phyloP scores from a whole-genome alignment of 306 rosid species.

The Vigna trinervia region DNA sequence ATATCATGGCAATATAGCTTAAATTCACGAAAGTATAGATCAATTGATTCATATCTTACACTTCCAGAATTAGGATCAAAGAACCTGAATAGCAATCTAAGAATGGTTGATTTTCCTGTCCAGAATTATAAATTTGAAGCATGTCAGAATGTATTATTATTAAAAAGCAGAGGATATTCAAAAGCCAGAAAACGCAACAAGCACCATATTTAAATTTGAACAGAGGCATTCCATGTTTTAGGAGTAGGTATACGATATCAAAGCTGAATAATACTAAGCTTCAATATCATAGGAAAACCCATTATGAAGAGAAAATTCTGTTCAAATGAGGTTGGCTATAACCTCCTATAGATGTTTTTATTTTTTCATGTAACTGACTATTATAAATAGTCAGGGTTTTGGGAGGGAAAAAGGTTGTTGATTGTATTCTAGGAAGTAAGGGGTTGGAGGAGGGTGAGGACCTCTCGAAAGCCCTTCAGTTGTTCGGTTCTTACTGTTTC shows the following conservation, averaged over 20 bases:
- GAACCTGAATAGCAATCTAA: constrained; percentile 94
- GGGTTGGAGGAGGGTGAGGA: too few relatives aligned
- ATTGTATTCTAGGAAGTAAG: too few relatives aligned
- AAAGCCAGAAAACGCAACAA: constrained; percentile 23
- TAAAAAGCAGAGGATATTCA: constrained; percentile 16
- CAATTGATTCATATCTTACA: constrained; percentile 67
- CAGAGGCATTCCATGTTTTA: constrained; percentile 17
- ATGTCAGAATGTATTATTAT: constrained; percentile 40
- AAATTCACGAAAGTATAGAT: constrained; percentile 37
- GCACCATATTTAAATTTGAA: constrained; percentile 26
- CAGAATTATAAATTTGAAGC: constrained; percentile 50
- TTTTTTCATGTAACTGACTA: too few relatives aligned
- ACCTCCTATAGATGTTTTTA: too few relatives aligned
- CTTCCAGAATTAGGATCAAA: constrained; percentile 87
- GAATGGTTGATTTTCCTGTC: constrained; percentile 96
- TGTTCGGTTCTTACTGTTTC: too few relatives aligned
- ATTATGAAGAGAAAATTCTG: background rate
- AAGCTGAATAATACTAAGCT: background rate
- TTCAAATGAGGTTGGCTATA: background rate
- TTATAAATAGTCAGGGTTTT: too few relatives aligned
- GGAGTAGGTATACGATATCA: constrained; percentile 29
- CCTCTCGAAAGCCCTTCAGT: too few relatives aligned
- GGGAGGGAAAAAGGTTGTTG: too few relatives aligned
- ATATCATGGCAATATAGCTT: constrained; percentile 43
- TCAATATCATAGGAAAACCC: constrained; percentile 33